Conservation (phyloP, 148 eudicot species). For the Beta vulgaris region DNA sequence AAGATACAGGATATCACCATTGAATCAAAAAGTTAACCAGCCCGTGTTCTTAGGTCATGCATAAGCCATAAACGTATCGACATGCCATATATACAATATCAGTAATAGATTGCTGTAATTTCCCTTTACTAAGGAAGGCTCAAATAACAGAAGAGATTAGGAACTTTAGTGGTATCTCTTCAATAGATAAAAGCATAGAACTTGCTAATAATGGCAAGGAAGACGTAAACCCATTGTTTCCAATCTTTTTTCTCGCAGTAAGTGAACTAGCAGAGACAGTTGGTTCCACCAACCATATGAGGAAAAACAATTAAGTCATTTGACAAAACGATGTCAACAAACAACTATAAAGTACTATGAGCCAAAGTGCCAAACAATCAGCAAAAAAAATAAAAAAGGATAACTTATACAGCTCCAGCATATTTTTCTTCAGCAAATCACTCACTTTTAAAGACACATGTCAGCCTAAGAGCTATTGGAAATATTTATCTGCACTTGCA, state of each 20-base stretch:
- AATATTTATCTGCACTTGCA: not conserved
- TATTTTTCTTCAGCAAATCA: not conserved
- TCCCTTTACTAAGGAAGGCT: not conserved
- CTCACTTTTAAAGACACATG: not conserved
- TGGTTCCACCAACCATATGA: not conserved
- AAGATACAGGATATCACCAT: conserved; percentile 5
- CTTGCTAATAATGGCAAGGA: not conserved
- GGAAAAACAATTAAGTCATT: not conserved
- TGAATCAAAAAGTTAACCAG: not conserved
- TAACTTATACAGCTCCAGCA: not conserved
- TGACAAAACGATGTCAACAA: too few species aligned
- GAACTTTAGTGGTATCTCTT: not conserved
- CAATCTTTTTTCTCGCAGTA: not conserved
- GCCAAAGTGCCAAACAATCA: not conserved
- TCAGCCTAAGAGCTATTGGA: not conserved
- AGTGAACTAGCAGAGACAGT: not conserved
- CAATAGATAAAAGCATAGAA: too few species aligned
- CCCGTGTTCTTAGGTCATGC: not conserved
- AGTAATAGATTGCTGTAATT: not conserved
- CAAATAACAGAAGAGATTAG: not conserved
- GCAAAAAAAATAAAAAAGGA: not conserved
- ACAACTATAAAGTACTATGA: not conserved
- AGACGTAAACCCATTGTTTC: not conserved
- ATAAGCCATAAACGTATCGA: not conserved
- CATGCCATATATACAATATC: not conserved